Percentiles rank a stretch among this genome's conserved stretches.
These are phyloP conservation scores for Clonostachys rosea DNA, from an alignment of 2,329 filamentous ascomycete species.

Conservation along the genomic window DNA sequence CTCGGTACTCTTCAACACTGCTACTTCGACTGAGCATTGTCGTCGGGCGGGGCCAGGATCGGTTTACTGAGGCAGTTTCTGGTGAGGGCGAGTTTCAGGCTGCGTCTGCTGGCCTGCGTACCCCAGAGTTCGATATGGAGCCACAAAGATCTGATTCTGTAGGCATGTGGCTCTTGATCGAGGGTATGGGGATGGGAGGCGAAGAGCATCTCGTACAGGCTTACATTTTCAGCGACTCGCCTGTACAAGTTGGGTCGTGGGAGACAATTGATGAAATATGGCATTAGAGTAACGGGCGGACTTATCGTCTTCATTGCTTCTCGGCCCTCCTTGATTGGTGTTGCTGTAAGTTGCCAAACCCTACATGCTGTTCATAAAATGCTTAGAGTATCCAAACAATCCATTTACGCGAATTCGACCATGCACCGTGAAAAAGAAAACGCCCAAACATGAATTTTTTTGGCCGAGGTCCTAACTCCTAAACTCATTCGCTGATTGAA, in stretches of 20 bases:
- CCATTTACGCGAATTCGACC: too few species aligned
- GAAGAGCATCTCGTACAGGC: constrained; percentile 39
- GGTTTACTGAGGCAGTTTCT: constrained; percentile 59
- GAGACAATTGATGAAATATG: constrained; percentile 16
- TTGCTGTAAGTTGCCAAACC: too few species aligned
- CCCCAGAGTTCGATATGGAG: constrained; percentile 69
- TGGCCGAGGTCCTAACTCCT: too few species aligned
- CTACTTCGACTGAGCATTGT: constrained; percentile 69
- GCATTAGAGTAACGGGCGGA: neutral
- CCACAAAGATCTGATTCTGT: constrained; percentile 51
- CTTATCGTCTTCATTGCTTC: too few species aligned
- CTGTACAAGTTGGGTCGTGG: constrained; percentile 37
- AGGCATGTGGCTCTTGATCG: constrained; percentile 76
- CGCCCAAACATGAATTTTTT: too few species aligned
- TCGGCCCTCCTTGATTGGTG: too few species aligned
- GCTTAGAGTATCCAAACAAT: too few species aligned
- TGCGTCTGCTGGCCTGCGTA: constrained; percentile 59
- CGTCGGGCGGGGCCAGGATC: constrained; percentile 65
- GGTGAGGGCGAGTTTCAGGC: constrained; percentile 74
- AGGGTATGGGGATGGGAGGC: constrained; percentile 61
- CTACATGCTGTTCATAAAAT: too few species aligned
- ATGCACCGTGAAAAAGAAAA: too few species aligned
- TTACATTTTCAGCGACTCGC: constrained; percentile 46
- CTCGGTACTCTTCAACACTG: constrained; percentile 37
- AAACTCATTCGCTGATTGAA: too few species aligned